A percentile compares a stretch with the other conserved stretches of the same genome.
phyloP scores from a whole-genome alignment of 768 basidiomycete species.

The Amylocystis lapponica region DNA sequence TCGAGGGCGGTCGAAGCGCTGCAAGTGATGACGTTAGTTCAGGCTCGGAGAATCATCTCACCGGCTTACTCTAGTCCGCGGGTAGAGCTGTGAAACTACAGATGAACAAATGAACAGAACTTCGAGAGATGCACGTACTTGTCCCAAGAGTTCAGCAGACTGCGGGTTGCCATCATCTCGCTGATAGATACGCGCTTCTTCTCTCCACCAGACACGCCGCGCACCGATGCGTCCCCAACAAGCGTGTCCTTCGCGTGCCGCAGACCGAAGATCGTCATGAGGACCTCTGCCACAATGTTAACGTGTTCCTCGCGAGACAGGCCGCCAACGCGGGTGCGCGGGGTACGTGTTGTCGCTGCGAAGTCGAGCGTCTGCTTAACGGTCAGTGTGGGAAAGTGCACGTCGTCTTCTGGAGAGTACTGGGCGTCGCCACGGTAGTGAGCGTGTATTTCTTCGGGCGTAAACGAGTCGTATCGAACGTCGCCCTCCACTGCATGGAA shows the following conservation, averaged over 20 bases:
- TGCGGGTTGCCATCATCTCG: constrained; percentile 62
- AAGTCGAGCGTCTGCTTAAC: constrained; percentile 72
- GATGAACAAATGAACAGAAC: constrained; percentile 1
- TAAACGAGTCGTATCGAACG: constrained; percentile 71
- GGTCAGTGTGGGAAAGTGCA: constrained; percentile 81
- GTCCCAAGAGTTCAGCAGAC: constrained; percentile 69
- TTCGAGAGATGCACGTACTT: constrained; percentile 37
- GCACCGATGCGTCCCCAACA: constrained; percentile 71
- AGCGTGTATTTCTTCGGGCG: constrained; percentile 54
- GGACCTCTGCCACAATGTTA: constrained; percentile 41
- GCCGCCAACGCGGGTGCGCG: constrained; percentile 42
- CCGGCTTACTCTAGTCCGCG: constrained; percentile 36
- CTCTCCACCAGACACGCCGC: constrained; percentile 72
- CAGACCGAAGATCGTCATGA: constrained; percentile 71
- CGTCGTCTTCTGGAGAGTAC: constrained; percentile 81
- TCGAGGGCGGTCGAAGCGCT: constrained; percentile 52
- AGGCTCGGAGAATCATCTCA: background rate
- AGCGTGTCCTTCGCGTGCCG: constrained; percentile 64
- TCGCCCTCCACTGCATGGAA: constrained; percentile 65
- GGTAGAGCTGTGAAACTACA: constrained; percentile 33
- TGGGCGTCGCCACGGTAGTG: constrained; percentile 75
- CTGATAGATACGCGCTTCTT: constrained; percentile 77
- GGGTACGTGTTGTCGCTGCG: constrained; percentile 65
- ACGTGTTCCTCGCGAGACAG: constrained; percentile 39
- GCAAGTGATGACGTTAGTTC: background rate